These are phyloP conservation scores for Nicotiana undulata DNA, from an alignment of 257 asterid genomes.

Conservation along the genomic window DNA sequence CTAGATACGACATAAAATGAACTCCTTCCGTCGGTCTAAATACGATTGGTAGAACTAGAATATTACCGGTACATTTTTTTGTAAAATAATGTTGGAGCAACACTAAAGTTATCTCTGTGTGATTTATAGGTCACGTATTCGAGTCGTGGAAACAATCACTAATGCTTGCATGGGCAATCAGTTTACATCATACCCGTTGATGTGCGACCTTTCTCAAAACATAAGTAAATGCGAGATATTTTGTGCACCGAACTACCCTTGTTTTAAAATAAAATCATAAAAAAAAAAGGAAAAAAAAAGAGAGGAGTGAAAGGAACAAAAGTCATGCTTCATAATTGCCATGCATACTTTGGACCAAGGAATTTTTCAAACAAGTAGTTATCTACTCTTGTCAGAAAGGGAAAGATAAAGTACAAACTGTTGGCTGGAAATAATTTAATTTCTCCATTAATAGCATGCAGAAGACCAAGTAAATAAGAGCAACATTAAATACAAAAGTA, in stretches of 20 bases:
- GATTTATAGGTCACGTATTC: accelerated
- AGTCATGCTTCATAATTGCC: not conserved
- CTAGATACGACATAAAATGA: too few relatives aligned
- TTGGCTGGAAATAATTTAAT: not conserved
- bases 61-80: too few relatives aligned
- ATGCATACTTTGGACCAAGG: not conserved
- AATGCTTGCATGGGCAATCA: too few relatives aligned
- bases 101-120: too few relatives aligned
- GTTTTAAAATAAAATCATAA: too few relatives aligned
- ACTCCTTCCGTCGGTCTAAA: too few relatives aligned
- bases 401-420: not conserved
- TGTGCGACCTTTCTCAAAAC: accelerated
- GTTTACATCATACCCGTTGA: accelerated
- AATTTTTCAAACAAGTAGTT: not conserved
- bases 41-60: too few relatives aligned
- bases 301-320: not conserved
- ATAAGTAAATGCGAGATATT: too few relatives aligned
- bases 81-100: too few relatives aligned
- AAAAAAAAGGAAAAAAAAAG: too few relatives aligned
- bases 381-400: not conserved
- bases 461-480: not conserved
- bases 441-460: not conserved
- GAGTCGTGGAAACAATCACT: too few relatives aligned
- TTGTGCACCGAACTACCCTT: too few relatives aligned
- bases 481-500: not conserved